Conservation (phyloP, 192 early-diverging fungal genomes). For the Coemansia sp. region DNA sequence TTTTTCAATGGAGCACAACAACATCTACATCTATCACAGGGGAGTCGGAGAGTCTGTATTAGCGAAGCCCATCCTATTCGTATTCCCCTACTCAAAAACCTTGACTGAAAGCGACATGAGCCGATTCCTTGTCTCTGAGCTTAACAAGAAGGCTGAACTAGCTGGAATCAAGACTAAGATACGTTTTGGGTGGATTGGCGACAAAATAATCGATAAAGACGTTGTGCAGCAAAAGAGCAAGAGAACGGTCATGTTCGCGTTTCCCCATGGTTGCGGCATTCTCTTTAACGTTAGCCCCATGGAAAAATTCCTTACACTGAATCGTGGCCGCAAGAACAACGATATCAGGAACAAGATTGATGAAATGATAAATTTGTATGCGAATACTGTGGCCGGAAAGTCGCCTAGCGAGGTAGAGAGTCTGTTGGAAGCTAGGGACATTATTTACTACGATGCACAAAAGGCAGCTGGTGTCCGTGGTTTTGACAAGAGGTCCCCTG, state of each 20-base stretch:
- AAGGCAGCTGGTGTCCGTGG: too few species aligned
- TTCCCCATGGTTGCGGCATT: neutral
- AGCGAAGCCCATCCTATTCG: neutral
- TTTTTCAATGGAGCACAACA: slow-evolving; percentile 1
- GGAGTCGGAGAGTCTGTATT: neutral
- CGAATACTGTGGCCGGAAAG: neutral
- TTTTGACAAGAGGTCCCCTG: slow-evolving; percentile 5
- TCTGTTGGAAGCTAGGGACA: neutral
- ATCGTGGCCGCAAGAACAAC: neutral
- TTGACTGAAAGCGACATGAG: neutral
- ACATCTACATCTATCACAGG: neutral
- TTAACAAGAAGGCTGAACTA: neutral
- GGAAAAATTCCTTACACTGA: neutral
- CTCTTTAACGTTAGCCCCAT: neutral
- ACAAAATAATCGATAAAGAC: neutral
- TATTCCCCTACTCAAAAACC: neutral
- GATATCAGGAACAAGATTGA: neutral
- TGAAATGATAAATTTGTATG: neutral
- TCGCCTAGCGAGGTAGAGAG: neutral
- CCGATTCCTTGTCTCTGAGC: neutral
- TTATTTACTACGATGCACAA: neutral
- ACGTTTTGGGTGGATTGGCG: neutral
- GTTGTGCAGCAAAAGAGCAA: neutral
- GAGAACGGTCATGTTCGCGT: neutral
- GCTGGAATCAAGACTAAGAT: neutral